phyloP scores from a whole-genome alignment of 164 flowering plant species.

The Echeveria elegans region DNA sequence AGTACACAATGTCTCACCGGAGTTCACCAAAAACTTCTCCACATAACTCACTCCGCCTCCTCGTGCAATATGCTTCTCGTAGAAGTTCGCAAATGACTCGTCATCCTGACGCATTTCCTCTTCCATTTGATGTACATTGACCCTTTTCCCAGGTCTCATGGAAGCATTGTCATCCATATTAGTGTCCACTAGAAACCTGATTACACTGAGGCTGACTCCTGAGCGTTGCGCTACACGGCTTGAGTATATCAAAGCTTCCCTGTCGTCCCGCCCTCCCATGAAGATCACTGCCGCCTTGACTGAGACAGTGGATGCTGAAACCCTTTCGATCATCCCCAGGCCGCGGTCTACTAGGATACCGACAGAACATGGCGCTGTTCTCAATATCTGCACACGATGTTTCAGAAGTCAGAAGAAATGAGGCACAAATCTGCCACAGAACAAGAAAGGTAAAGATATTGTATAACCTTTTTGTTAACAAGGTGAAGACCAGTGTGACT shows the following conservation, averaged over 20 bases:
- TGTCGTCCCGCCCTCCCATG: slow-evolving; percentile 73
- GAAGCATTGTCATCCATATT: slow-evolving; percentile 14
- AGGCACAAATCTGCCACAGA: background rate
- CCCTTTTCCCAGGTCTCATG: slow-evolving; percentile 10
- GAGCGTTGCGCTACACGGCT: slow-evolving; percentile 48
- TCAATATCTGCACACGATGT: slow-evolving; percentile 36
- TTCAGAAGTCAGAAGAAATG: background rate
- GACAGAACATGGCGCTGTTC: slow-evolving; percentile 60
- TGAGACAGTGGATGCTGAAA: slow-evolving; percentile 15
- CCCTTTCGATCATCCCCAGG: slow-evolving; percentile 20
- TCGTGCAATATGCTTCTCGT: slow-evolving; percentile 41
- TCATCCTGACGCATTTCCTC: slow-evolving; percentile 58
- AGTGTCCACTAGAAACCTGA: slow-evolving; percentile 42
- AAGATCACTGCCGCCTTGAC: slow-evolving; percentile 46
- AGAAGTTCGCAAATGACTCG: slow-evolving; percentile 53
- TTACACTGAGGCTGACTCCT: slow-evolving; percentile 50
- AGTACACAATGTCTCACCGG: slow-evolving; percentile 40
- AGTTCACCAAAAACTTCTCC: slow-evolving; percentile 55
- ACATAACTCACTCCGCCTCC: slow-evolving; percentile 38
- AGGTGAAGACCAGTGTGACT: slow-evolving; percentile 36
- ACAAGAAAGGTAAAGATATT: background rate
- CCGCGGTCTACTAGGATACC: slow-evolving; percentile 73
- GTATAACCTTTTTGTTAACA: slow-evolving; percentile 55
- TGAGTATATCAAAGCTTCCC: slow-evolving; percentile 66
- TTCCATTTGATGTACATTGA: slow-evolving; percentile 26